phyloP scores from a whole-genome alignment of 768 basidiomycete species.

The Cyathus striatus region DNA sequence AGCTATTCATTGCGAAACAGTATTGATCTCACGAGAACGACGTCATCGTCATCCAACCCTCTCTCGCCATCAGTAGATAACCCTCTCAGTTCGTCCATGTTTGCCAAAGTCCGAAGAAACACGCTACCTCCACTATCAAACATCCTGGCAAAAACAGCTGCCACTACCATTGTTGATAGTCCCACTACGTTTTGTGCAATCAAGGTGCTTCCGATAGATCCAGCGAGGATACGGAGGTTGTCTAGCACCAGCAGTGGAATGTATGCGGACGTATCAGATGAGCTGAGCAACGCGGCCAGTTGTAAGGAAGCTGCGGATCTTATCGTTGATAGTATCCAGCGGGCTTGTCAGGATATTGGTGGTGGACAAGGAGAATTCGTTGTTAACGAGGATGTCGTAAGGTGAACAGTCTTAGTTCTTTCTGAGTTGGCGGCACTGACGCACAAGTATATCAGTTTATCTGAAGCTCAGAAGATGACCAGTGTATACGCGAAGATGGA shows the following conservation, averaged over 20 bases:
- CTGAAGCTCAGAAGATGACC: conserved; percentile 81
- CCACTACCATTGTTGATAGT: conserved; percentile 13
- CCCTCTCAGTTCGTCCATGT: conserved; percentile 1
- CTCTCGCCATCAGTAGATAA: conserved; percentile 10
- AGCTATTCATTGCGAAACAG: conserved; percentile 86
- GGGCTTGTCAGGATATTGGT: conserved; percentile 65
- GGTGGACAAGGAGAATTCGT: conserved; percentile 45
- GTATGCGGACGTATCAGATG: conserved; percentile 56
- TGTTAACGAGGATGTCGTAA: conserved; percentile 68
- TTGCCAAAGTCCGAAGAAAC: conserved; percentile 16
- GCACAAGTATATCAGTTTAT: conserved; percentile 47
- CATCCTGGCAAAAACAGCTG: conserved; percentile 18
- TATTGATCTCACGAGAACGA: too few relatives aligned
- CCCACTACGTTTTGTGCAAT: conserved; percentile 64
- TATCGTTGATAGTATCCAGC: conserved; percentile 65
- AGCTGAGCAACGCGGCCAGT: conserved; percentile 52
- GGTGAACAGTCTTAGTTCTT: conserved; percentile 33
- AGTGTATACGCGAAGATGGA: conserved; percentile 90
- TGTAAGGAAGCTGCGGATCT: conserved; percentile 76
- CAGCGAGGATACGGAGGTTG: conserved; percentile 42
- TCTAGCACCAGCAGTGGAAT: conserved; percentile 37
- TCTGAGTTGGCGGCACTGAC: too few relatives aligned
- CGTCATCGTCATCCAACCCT: conserved; percentile 5
- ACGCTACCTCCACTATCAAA: conserved; percentile 19
- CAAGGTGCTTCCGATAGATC: conserved; percentile 75